Base-by-base conservation (phyloP, 495 filamentous ascomycete species). In the Neurospora sublineolata region DNA sequence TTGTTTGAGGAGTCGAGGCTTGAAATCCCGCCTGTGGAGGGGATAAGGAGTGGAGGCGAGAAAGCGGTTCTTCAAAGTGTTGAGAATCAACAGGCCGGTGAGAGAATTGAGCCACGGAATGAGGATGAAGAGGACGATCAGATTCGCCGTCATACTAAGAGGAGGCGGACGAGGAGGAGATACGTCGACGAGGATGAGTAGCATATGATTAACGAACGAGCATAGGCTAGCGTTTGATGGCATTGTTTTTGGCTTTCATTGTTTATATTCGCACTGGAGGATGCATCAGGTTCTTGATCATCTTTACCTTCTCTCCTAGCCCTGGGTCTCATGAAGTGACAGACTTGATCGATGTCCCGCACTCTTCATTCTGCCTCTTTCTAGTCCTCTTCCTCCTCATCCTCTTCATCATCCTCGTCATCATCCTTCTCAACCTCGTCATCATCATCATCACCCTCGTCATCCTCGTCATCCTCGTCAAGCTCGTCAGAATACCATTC, bases 321-420 rank as follows among this genome's bases (percentile, higher is more conserved):
- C 10, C 10, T 52, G n/a, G 3, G 20, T 52, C 44, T 23, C 10
- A n/a, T n/a, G n/a, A 23, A 23, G 44, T 1, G 46, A 27, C 10
- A 14, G 4, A 30, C 12, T 1, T 30, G 12, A 60, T 30, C 23
- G 4, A 7, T 23, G 52, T 16, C 5, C 23, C 52, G 8, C 5
- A 12, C 11, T 12, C 44, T 44, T 23, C 20, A 52, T 6, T 52
- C 4, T 12, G 20, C 44, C 20, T 52, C 10, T 52, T 23, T 2
- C n/a, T 6, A 52, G 9, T 76, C 77, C 33, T 76, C 74, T 67
- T 77, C 23, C 18, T 86, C 83, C 68, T 84, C 73, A 40, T 82
- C 82, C 37, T 85, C 80, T 6, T 82, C 79, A 2, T 80, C 80
- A 14, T 46, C 18, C 16, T 23, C 42, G 0, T 52, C 2, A n/a